Conservation (phyloP, 306 rosid species). For the Abrus pulchellus region DNA sequence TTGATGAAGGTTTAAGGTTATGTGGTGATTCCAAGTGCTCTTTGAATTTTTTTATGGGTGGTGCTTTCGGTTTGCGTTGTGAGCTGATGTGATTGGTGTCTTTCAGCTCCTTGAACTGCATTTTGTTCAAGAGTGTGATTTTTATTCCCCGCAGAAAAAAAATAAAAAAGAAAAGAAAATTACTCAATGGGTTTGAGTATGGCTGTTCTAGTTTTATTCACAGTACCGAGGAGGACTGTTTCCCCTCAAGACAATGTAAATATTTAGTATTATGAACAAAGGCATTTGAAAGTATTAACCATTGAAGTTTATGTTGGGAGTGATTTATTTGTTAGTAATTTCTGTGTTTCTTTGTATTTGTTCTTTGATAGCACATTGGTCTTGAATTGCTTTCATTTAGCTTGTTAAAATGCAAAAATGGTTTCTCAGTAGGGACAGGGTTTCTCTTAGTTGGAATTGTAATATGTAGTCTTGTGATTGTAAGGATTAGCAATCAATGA, state of each 20-base stretch:
- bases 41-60: conserved; percentile 56
- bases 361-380: conserved; percentile 9
- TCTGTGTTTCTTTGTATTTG: neutral
- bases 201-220: conserved; percentile 39
- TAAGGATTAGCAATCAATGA: conserved; percentile 23
- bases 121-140: conserved; percentile 50
- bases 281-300: conserved; percentile 39
- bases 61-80: conserved; percentile 35
- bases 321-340: conserved; percentile 26
- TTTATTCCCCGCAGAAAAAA: conserved; percentile 18
- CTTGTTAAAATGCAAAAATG: conserved; percentile 23
- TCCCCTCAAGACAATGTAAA: conserved; percentile 51
- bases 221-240: conserved; percentile 24
- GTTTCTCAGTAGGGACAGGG: conserved; percentile 27
- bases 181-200: conserved; percentile 33
- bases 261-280: conserved; percentile 40
- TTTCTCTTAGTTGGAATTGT: conserved; percentile 28
- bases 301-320: conserved; percentile 23
- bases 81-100: conserved; percentile 42
- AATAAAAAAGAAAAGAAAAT: neutral
- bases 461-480: neutral
- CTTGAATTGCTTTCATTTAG: conserved; percentile 2
- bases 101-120: conserved; percentile 50
- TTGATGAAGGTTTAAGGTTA: conserved; percentile 45
- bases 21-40: conserved; percentile 58